These are phyloP conservation scores for Eruca vesicaria DNA, from an alignment of 441 rosid species.

Conservation along the genomic window DNA sequence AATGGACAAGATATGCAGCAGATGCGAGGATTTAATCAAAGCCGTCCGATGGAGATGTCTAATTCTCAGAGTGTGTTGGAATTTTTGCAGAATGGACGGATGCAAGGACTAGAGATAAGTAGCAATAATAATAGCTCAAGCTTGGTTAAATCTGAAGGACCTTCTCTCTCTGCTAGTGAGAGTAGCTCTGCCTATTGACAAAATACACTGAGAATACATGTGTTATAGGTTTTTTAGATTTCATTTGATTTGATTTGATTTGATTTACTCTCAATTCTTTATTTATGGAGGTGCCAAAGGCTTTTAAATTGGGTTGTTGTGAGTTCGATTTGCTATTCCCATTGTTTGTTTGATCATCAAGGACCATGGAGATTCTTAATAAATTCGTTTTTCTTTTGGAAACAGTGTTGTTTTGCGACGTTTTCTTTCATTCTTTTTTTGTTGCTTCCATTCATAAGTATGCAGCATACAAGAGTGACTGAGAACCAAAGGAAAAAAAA, in stretches of 20 bases:
- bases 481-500: too few species aligned
- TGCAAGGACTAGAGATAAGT: slow-evolving; percentile 73
- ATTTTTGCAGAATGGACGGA: slow-evolving; percentile 51
- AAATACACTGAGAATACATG: not conserved
- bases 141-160: slow-evolving; percentile 67
- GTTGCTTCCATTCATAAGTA: too few species aligned
- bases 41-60: slow-evolving; percentile 33
- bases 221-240: slow-evolving; percentile 10
- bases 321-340: too few species aligned
- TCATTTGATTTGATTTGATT: not conserved
- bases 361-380: too few species aligned
- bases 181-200: slow-evolving; percentile 63
- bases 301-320: too few species aligned
- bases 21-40: slow-evolving; percentile 24
- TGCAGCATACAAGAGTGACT: too few species aligned
- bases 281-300: too few species aligned
- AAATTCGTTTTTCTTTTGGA: too few species aligned
- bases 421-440: too few species aligned
- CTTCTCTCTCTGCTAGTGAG: slow-evolving; percentile 62
- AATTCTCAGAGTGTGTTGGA: slow-evolving; percentile 49
- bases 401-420: too few species aligned
- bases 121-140: slow-evolving; percentile 44
- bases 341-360: too few species aligned
- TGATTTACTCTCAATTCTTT: not conserved
- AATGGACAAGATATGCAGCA: slow-evolving; percentile 41